Percentiles rank a stretch among this genome's conserved stretches.
phyloP scores from a whole-genome alignment of 345 rosid species.

The Conringia planisiliqua region DNA sequence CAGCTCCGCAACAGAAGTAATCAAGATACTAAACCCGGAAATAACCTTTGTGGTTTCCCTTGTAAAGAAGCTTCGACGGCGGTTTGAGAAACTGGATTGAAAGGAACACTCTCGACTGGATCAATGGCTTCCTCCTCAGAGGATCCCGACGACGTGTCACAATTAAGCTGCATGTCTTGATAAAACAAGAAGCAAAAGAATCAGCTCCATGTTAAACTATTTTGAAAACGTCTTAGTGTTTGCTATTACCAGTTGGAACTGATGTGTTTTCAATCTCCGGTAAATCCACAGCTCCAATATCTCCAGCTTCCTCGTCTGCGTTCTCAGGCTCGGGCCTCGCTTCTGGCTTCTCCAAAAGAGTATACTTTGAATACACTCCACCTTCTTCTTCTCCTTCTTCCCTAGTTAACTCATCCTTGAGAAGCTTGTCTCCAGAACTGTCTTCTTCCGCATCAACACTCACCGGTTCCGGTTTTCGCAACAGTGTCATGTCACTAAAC shows the following conservation, averaged over 20 bases:
- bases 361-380: constrained; percentile 40
- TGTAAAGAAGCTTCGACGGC: constrained; percentile 43
- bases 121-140: constrained; percentile 34
- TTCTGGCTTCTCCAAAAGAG: constrained; percentile 54
- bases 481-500: constrained; percentile 75
- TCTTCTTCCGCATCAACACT: constrained; percentile 30
- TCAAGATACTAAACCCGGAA: constrained; percentile 8
- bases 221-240: background rate
- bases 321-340: constrained; percentile 18
- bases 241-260: constrained; percentile 11
- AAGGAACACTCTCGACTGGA: constrained; percentile 22
- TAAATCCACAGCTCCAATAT: constrained; percentile 11
- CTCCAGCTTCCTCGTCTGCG: constrained; percentile 23
- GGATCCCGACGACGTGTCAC: constrained; percentile 26
- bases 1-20: background rate
- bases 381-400: constrained; percentile 28
- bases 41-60: constrained; percentile 70
- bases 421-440: constrained; percentile 12
- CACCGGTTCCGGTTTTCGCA: constrained; percentile 56
- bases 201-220: constrained; percentile 18
- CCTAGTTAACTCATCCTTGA: constrained; percentile 9
- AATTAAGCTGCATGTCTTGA: constrained; percentile 60
- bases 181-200: constrained; percentile 29
- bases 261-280: constrained; percentile 21
- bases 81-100: constrained; percentile 31